These are phyloP conservation scores for Botrytis paeoniae DNA, from an alignment of 2,329 filamentous ascomycete species.

Conservation along the genomic window DNA sequence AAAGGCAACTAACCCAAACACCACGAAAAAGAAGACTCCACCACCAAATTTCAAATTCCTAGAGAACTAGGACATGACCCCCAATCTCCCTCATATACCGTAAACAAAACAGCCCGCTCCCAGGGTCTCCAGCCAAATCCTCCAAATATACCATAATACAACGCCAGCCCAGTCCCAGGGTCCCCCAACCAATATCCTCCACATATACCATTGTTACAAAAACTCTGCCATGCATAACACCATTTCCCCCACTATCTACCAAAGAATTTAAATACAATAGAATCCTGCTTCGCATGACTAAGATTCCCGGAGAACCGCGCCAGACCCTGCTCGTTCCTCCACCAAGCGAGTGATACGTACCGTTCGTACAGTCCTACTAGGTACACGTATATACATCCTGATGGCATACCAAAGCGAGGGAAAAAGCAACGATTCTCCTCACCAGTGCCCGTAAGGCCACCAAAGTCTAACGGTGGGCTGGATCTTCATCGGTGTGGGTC, in stretches of 20 bases:
- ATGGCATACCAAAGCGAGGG: background rate
- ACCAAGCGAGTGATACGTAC: background rate
- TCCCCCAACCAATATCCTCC: background rate
- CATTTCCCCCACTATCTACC: background rate
- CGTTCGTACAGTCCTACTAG: background rate
- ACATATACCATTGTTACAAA: background rate
- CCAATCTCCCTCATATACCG: background rate
- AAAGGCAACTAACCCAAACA: background rate
- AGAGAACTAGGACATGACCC: background rate
- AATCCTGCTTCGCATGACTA: background rate
- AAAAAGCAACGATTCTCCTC: background rate
- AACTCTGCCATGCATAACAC: background rate
- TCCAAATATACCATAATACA: background rate
- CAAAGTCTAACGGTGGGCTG: background rate
- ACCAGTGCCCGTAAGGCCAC: background rate
- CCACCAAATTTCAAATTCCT: background rate
- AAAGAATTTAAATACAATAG: background rate
- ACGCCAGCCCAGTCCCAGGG: background rate
- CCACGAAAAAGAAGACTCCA: background rate
- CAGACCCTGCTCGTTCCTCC: background rate
- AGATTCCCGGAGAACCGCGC: no score
- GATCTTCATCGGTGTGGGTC: background rate
- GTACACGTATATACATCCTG: background rate
- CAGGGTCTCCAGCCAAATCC: background rate
- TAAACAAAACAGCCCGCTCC: background rate